Conservation (phyloP, 2,329 filamentous ascomycete genomes). For the Fusarium albidum region DNA sequence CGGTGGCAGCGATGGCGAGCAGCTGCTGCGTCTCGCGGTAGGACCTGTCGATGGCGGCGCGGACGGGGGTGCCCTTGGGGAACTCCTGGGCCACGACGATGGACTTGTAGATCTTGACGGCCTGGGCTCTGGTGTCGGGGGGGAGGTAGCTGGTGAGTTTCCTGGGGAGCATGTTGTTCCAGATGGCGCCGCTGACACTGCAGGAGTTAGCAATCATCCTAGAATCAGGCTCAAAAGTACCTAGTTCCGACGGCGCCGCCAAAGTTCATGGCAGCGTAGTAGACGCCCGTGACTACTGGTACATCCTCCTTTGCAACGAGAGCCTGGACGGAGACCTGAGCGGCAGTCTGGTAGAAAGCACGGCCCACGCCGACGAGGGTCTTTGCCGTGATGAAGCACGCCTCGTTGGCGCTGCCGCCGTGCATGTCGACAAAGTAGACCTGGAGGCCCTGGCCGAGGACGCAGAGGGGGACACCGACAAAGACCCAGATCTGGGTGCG, state of each 20-base stretch:
- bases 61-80: conserved; percentile 27
- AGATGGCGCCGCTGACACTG: conserved; percentile 48
- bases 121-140: conserved; percentile 28
- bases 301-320: conserved; percentile 46
- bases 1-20: conserved; percentile 39
- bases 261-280: conserved; percentile 47
- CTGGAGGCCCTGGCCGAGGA: conserved; percentile 46
- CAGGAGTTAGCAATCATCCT: background rate
- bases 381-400: conserved; percentile 47
- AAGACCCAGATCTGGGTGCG: conserved; percentile 44
- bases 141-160: conserved; percentile 40
- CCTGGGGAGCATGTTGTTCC: conserved; percentile 42
- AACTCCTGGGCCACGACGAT: conserved; percentile 41
- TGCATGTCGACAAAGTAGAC: conserved; percentile 43
- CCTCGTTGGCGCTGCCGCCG: conserved; percentile 41
- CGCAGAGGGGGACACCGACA: conserved; percentile 42
- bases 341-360: conserved; percentile 42
- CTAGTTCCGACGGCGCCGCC: conserved; percentile 43
- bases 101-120: conserved; percentile 41
- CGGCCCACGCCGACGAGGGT: conserved; percentile 46
- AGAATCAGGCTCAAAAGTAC: conserved; percentile 2
- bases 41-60: conserved; percentile 37
- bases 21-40: conserved; percentile 41
- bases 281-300: conserved; percentile 47
- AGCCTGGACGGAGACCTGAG: conserved; percentile 44